Conservation (phyloP, 148 eudicot genomes). For the Rhododendron henanense region DNA sequence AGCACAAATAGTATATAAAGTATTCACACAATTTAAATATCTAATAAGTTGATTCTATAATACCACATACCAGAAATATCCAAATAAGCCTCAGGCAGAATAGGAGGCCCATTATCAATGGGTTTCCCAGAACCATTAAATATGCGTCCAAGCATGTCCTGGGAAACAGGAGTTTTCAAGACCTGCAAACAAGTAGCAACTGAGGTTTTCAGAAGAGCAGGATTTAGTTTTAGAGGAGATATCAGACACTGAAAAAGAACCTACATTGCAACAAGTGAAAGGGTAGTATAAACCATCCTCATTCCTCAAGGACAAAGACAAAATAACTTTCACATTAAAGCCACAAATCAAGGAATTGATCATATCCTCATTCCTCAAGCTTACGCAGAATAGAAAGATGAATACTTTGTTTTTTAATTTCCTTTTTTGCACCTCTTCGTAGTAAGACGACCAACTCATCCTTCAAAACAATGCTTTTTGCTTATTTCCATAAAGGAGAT, state of each 20-base stretch:
- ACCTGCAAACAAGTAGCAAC: conserved; percentile 42
- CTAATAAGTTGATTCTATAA: background rate
- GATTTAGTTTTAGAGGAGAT: background rate
- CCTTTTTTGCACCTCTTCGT: background rate
- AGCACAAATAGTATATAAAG: background rate
- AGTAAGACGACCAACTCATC: background rate
- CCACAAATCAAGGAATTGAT: background rate
- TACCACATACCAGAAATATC: conserved; percentile 81
- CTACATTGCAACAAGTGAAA: background rate
- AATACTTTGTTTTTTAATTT: background rate
- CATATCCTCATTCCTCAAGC: background rate
- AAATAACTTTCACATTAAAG: background rate
- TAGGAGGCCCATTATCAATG: conserved; percentile 97
- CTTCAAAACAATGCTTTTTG: background rate
- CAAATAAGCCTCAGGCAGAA: conserved; percentile 94
- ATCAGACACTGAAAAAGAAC: background rate
- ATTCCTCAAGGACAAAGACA: background rate
- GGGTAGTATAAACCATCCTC: background rate
- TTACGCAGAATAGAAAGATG: background rate
- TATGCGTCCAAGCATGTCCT: conserved; percentile 99
- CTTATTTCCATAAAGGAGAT: background rate
- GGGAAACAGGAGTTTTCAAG: conserved; percentile 90
- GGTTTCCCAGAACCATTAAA: conserved; percentile 99
- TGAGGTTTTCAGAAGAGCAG: background rate
- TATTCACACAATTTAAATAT: background rate